Conservation (phyloP, 768 basidiomycete species). For the Tubosaeta sp. region DNA sequence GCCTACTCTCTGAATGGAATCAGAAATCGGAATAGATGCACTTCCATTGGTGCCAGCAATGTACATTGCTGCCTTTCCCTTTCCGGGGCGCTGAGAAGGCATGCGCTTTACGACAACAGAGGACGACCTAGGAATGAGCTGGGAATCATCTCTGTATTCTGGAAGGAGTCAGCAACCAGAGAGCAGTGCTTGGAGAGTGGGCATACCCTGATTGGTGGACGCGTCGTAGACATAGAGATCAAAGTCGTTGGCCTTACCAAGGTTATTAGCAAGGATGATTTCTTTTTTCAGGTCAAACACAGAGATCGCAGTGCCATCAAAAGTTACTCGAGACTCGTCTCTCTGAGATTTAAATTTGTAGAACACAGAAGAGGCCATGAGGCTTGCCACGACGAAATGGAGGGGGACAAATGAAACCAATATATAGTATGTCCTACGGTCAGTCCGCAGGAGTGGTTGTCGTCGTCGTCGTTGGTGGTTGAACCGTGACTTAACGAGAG, state of each 20-base stretch:
- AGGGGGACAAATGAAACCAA: conserved; percentile 6
- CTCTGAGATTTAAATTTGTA: conserved; percentile 96
- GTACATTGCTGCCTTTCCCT: conserved; percentile 79
- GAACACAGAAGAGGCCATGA: conserved; percentile 91
- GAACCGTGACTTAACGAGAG: conserved; percentile 10
- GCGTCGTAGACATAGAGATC: conserved; percentile 86
- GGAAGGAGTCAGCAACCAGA: conserved; percentile 6
- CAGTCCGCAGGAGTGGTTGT: conserved; percentile 7
- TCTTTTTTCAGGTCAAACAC: conserved; percentile 99
- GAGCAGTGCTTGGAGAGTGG: neutral
- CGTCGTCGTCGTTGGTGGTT: conserved; percentile 19
- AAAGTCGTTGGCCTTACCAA: conserved; percentile 96
- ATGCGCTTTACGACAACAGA: conserved; percentile 91
- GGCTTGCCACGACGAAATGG: conserved; percentile 15
- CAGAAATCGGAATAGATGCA: conserved; percentile 44
- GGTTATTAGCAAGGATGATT: conserved; percentile 92
- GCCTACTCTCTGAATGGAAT: conserved; percentile 39
- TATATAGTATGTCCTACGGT: conserved; percentile 23
- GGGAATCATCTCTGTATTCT: conserved; percentile 92
- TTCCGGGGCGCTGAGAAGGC: conserved; percentile 76
- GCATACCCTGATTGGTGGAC: conserved; percentile 82
- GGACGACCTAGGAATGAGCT: conserved; percentile 90
- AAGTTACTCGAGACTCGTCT: conserved; percentile 92
- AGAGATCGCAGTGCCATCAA: conserved; percentile 98
- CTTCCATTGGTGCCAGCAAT: conserved; percentile 45